A percentile compares a stretch with the other conserved stretches of the same genome.
phyloP scores from a whole-genome alignment of 768 basidiomycete genomes.

The Lentinus tigrinus region DNA sequence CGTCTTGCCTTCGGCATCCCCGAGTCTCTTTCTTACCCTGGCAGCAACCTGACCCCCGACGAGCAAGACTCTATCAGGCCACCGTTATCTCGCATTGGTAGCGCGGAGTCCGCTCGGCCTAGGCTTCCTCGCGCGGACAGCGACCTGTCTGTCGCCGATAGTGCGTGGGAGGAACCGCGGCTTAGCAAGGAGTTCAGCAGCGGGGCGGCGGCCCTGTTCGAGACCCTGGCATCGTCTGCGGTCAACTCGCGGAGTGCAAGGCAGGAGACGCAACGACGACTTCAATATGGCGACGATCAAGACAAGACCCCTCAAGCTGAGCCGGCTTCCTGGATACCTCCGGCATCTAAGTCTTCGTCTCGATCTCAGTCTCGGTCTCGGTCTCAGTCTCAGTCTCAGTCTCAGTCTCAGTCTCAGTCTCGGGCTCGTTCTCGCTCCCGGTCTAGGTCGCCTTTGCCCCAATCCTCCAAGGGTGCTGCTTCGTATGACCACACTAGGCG shows the following conservation, averaged over 20 bases:
- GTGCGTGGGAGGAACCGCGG: slow-evolving; percentile 4
- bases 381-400: not conserved
- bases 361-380: not conserved
- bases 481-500: not conserved
- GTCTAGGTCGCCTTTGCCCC: not conserved
- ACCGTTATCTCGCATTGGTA: not conserved
- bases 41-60: slow-evolving; percentile 11
- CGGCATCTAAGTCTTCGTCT: not conserved
- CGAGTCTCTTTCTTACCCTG: slow-evolving; percentile 26
- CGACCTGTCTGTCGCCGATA: slow-evolving; percentile 41
- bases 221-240: slow-evolving; percentile 32
- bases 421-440: not conserved
- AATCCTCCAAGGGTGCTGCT: not conserved
- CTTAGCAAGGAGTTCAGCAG: slow-evolving; percentile 39
- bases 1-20: slow-evolving; percentile 30
- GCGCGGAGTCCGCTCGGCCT: not conserved
- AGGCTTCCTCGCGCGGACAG: slow-evolving; percentile 42
- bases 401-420: not conserved
- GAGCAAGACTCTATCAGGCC: slow-evolving; percentile 7
- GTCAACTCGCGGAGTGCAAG: not conserved
- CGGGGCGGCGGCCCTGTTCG: slow-evolving; percentile 51
- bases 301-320: slow-evolving; percentile 5
- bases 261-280: not conserved
- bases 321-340: not conserved
- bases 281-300: not conserved